Evolutionary conservation across 768 basidiomycete species (phyloP).

Genomic region (Dendrothele bispora): DNA sequence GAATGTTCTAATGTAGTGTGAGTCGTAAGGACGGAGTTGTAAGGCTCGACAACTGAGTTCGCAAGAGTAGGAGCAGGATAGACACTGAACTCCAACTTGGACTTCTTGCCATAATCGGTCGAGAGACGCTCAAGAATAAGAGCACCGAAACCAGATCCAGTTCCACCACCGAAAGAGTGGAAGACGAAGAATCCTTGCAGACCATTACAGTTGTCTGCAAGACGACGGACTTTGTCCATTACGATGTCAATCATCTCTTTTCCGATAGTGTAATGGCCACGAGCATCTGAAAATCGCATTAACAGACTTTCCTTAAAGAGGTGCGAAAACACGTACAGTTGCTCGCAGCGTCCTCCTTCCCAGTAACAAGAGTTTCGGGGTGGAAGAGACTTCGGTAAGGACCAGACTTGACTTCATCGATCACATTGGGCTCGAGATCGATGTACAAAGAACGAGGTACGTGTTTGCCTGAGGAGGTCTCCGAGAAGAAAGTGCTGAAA

Average conservation of each 20-base stretch:
- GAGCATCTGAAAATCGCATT: conserved; percentile 84
- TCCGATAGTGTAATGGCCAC: conserved; percentile 98
- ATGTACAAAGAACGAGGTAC: conserved; percentile 98
- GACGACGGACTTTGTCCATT: conserved; percentile 94
- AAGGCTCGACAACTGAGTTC: conserved; percentile 97
- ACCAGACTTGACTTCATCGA: conserved; percentile 96
- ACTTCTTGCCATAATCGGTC: conserved; percentile 99
- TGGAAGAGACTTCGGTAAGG: conserved; percentile 98
- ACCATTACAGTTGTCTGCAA: conserved; percentile 97
- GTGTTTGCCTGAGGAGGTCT: conserved; percentile 94
- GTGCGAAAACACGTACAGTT: conserved; percentile 65
- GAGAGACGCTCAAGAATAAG: conserved; percentile 96
- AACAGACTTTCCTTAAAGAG: background rate
- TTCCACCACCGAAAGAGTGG: conserved; percentile 99
- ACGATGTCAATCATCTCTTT: conserved; percentile 97
- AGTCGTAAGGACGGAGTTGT: conserved; percentile 97
- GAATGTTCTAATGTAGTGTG: conserved; percentile 99
- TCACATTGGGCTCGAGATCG: conserved; percentile 95
- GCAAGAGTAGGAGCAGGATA: conserved; percentile 95
- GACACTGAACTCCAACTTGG: conserved; percentile 97
- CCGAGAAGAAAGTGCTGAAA: conserved; percentile 99
- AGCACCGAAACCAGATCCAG: conserved; percentile 98
- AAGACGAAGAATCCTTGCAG: conserved; percentile 99
- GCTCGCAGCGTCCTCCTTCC: conserved; percentile 99
- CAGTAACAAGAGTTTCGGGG: conserved; percentile 96